phyloP scores from a whole-genome alignment of 257 asterid species.

The Petrea volubilis region DNA sequence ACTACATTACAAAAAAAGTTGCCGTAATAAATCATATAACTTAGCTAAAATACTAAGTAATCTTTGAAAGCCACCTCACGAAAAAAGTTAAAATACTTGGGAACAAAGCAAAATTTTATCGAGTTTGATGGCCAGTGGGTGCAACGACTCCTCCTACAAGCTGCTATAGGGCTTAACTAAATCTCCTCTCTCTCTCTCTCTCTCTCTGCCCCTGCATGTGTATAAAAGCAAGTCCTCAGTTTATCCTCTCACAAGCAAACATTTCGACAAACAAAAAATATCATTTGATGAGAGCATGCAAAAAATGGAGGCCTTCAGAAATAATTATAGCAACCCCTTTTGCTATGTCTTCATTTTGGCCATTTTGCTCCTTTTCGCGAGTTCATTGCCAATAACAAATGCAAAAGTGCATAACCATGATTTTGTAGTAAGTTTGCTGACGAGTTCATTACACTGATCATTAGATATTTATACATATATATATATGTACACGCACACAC shows the following conservation, averaged over 20 bases:
- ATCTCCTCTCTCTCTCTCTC: constrained; percentile 29
- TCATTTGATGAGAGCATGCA: background rate
- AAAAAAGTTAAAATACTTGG: constrained; percentile 24
- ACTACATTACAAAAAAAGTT: no score
- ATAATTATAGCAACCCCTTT: constrained; percentile 9
- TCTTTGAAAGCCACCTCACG: background rate
- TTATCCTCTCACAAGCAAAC: constrained; percentile 25
- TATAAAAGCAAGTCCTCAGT: constrained; percentile 39
- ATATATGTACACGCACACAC: no score
- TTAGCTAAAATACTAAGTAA: background rate
- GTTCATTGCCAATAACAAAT: constrained; percentile 28
- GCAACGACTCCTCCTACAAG: constrained; percentile 59
- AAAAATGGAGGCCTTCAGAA: constrained; percentile 31
- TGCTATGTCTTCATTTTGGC: constrained; percentile 34
- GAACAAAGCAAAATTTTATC: constrained; percentile 34
- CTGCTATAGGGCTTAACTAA: constrained; percentile 46
- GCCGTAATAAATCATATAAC: background rate
- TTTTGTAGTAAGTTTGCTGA: constrained; percentile 72
- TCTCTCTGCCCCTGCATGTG: constrained; percentile 24
- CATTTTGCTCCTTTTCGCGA: constrained; percentile 34
- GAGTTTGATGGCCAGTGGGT: constrained; percentile 54
- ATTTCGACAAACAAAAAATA: background rate
- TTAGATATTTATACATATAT: no score
- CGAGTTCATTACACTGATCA: no score
- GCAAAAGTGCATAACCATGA: constrained; percentile 66